These are phyloP conservation scores for Akanthomyces uredinophilus DNA, from an alignment of 2,329 filamentous ascomycete genomes.

Conservation along the genomic window DNA sequence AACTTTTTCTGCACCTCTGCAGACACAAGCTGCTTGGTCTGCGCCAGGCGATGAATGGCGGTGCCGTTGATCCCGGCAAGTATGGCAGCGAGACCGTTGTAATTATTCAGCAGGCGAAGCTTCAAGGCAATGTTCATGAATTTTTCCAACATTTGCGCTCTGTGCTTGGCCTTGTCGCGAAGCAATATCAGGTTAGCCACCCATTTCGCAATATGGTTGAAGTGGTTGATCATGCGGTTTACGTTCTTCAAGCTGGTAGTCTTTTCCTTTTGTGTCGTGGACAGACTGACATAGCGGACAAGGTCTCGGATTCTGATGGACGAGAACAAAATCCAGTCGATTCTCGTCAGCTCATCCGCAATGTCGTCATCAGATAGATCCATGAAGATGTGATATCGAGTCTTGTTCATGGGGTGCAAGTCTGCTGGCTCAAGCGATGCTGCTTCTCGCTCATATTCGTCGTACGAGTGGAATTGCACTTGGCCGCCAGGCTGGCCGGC, in stretches of 20 bases:
- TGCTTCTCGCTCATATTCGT: slow-evolving; percentile 77
- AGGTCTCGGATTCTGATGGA: slow-evolving; percentile 90
- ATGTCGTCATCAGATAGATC: slow-evolving; percentile 78
- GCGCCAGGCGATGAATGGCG: slow-evolving; percentile 74
- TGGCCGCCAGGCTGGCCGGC: slow-evolving; percentile 38
- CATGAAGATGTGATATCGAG: slow-evolving; percentile 88
- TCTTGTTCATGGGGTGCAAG: slow-evolving; percentile 69
- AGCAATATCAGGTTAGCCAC: slow-evolving; percentile 80
- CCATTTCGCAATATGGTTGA: slow-evolving; percentile 80
- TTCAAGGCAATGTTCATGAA: slow-evolving; percentile 89
- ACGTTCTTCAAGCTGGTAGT: slow-evolving; percentile 78
- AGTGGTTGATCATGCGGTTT: slow-evolving; percentile 89
- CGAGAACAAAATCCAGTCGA: slow-evolving; percentile 98
- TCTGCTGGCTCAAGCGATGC: slow-evolving; percentile 64
- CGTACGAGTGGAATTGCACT: slow-evolving; percentile 60
- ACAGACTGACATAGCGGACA: slow-evolving; percentile 81
- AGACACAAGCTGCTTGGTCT: slow-evolving; percentile 73
- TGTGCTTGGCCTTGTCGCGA: slow-evolving; percentile 92
- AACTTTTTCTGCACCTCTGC: slow-evolving; percentile 74
- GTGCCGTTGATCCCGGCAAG: slow-evolving; percentile 88
- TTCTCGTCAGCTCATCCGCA: slow-evolving; percentile 85
- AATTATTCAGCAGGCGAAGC: slow-evolving; percentile 89
- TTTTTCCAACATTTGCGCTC: slow-evolving; percentile 85
- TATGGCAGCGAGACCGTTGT: slow-evolving; percentile 91
- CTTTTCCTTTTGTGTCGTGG: slow-evolving; percentile 63